Conservation (phyloP, 2,329 filamentous ascomycete genomes). For the Trichoderma aggressivum region DNA sequence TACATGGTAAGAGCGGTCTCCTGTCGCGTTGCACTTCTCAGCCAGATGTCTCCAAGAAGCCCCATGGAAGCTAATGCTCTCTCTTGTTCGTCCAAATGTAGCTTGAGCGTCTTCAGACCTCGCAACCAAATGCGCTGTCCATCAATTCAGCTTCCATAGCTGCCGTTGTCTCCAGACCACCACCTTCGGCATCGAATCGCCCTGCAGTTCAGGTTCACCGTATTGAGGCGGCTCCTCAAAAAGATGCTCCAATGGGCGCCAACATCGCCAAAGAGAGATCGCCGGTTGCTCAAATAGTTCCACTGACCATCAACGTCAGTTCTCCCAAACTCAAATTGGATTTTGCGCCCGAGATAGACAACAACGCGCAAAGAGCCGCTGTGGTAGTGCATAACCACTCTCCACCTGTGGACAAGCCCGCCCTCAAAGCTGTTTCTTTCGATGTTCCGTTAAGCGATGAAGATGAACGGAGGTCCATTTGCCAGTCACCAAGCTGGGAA, state of each 20-base stretch:
- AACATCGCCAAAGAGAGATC: conserved; percentile 5
- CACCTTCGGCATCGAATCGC: conserved; percentile 7
- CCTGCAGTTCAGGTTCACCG: conserved; percentile 20
- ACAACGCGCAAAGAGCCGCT: conserved; percentile 10
- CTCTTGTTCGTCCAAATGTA: conserved; percentile 6
- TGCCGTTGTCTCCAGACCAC: not conserved
- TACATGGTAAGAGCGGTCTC: conserved; percentile 49
- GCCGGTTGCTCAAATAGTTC: conserved; percentile 14
- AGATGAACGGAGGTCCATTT: conserved; percentile 41
- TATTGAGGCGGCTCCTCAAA: conserved; percentile 9
- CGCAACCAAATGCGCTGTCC: not conserved
- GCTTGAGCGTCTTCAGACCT: conserved; percentile 24
- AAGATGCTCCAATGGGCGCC: conserved; percentile 3
- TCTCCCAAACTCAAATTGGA: conserved; percentile 10
- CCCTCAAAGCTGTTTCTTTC: conserved; percentile 32
- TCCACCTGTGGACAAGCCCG: conserved; percentile 23
- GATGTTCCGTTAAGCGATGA: conserved; percentile 31
- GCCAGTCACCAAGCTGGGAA: conserved; percentile 62
- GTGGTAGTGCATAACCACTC: conserved; percentile 5
- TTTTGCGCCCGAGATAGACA: conserved; percentile 12
- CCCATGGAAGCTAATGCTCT: not conserved
- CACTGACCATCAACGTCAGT: conserved; percentile 22
- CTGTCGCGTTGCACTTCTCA: not conserved
- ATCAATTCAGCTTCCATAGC: not conserved
- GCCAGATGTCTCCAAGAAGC: not conserved